Evolutionary conservation across 768 basidiomycete genomes (phyloP), one percentile per base, ranked within the genome.

Genomic region (Tylopilus intermedius): DNA sequence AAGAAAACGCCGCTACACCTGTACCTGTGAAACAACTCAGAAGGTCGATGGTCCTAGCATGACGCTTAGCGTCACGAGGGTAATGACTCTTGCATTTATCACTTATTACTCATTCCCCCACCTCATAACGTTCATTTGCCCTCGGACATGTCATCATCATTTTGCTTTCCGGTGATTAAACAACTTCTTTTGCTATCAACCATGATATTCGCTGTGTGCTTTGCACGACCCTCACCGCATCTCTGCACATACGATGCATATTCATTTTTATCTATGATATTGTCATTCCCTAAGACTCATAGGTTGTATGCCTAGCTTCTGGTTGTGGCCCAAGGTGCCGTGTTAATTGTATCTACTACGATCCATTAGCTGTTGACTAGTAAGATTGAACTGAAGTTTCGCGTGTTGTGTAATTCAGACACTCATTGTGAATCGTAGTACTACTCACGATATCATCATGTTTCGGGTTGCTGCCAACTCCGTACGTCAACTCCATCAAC

Each of bases 1-100:
- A 84, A 69, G 82, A 84, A 69, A 85, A 85, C 57, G 63, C 79
- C 45, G 60, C 62, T 18, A 65, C 59, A 49, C 67, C 67, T 33
- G 49, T 43, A 39, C 45, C 62, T 5, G n/a, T 33, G 45, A 64
- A 57, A 44, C 43, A 46, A 9, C 46, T 47, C 9, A 59, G 62
- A 50, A 60, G 65, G 58, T 41, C 33, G 7, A 54, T 55, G 45
- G 38, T 57, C 18, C 61, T 49, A 5, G 45, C 61, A 52, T 65
- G 55, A 58, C 18, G 13, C 29, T 21, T 37, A 33, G 35, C 14
- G 26, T 33, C 15, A n/a, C 27, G 42, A 14, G 39, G 45, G 41
- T 54, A 39, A 58, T 18, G 35, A 53, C 33, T 24, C 5, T 33
- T 46, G 22, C 49, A 43, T 58, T 51, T 62, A 57, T 51, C 41